These are phyloP conservation scores for Cucurbita argyrosperma DNA, from an alignment of 306 rosid species.

Conservation along the genomic window DNA sequence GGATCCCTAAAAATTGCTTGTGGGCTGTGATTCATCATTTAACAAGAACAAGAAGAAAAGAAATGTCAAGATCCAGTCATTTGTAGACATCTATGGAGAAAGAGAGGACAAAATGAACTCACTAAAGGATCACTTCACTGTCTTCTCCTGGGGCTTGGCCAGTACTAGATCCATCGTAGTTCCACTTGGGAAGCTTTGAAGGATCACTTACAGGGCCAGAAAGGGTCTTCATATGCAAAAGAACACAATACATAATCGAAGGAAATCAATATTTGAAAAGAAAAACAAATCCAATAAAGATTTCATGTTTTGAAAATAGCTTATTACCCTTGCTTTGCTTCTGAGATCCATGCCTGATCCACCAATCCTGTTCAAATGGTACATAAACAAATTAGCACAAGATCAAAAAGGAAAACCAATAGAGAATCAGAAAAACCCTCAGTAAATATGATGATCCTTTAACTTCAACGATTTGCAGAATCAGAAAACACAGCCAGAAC, in stretches of 20 bases:
- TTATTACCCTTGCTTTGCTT: conserved; percentile 87
- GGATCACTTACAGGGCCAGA: conserved; percentile 59
- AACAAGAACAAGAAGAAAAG: background rate
- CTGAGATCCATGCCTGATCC: conserved; percentile 85
- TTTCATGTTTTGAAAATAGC: background rate
- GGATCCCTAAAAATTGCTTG: conserved; percentile 88
- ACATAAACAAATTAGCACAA: background rate
- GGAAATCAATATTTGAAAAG: background rate
- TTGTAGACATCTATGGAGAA: background rate
- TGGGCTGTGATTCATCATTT: conserved; percentile 29
- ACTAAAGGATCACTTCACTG: conserved; percentile 81
- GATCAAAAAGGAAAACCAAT: background rate
- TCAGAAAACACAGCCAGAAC: background rate
- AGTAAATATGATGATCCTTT: background rate
- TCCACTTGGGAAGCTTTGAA: conserved; percentile 80
- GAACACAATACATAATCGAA: background rate
- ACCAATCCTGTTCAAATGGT: conserved; percentile 50
- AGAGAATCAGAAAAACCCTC: background rate
- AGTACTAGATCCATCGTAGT: conserved; percentile 86
- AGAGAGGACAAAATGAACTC: conserved; percentile 6
- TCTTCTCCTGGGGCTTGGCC: conserved; percentile 87
- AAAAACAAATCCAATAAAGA: background rate
- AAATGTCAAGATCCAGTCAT: background rate
- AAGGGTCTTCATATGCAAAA: conserved; percentile 42
- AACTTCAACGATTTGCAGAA: background rate